These are phyloP conservation scores for Backusella psychrophila DNA, from an alignment of 192 early-diverging fungal genomes.

Conservation along the genomic window DNA sequence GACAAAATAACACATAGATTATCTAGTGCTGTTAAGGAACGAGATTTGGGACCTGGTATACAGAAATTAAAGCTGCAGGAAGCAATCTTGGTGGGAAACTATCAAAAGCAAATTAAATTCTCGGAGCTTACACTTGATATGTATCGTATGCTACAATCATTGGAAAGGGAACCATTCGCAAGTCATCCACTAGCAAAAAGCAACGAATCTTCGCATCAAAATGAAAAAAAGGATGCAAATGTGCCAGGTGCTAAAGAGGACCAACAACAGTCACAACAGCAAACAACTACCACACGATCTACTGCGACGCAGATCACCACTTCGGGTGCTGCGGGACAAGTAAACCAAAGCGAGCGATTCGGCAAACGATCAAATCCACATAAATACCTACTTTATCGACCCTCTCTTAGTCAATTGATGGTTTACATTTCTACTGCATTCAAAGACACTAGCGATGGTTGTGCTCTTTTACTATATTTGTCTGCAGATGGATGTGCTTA, in stretches of 20 bases:
- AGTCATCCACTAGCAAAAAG: not conserved
- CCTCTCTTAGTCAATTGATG: constrained; percentile 87
- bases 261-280: not conserved
- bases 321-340: not conserved
- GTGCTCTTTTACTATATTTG: constrained; percentile 84
- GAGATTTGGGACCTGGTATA: constrained; percentile 42
- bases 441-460: constrained; percentile 88
- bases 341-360: not conserved
- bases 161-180: constrained; percentile 49
- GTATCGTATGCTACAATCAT: constrained; percentile 92
- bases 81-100: constrained; percentile 94
- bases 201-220: not conserved
- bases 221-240: not conserved
- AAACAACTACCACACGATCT: not conserved
- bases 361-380: constrained; percentile 55
- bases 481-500: constrained; percentile 78
- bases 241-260: not conserved
- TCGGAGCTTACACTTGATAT: constrained; percentile 96
- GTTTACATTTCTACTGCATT: constrained; percentile 92
- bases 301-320: not conserved
- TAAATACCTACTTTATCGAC: constrained; percentile 93
- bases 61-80: constrained; percentile 79
- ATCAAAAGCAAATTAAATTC: constrained; percentile 96
- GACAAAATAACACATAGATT: constrained; percentile 54
- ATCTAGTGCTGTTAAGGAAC: constrained; percentile 53